Base-by-base conservation (phyloP, 805 yeast genomes). In the Candida orba region DNA sequence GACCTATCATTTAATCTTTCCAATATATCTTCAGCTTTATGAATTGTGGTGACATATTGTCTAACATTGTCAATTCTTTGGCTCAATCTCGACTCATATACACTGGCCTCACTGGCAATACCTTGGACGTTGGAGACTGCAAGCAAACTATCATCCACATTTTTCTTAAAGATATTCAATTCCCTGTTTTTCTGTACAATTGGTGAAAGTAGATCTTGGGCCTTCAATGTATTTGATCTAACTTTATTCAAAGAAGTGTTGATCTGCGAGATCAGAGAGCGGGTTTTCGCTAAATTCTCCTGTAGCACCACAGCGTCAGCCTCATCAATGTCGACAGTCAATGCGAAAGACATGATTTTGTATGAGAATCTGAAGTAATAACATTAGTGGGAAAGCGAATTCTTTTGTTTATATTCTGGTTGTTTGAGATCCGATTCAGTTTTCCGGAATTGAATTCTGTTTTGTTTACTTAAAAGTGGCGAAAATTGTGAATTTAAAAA, bases 251-350 rank as follows among this genome's bases (percentile, higher is more conserved):
- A 67, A 3, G 87, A 78, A 24, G 64, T 63, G 10, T 76, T 67
- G 43, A 89, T 79, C 36, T 73, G 63, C 2, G 62, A 56, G 9
- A 88, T 75, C 34, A 87, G 63, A 17, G 68, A 69, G 34, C 75
- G 73, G 4, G 87, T 76, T 42, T 78, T 73, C 39, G 70, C 62
- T 30, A 90, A 68, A 42, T 84, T 81, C 55, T 84, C 93, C 41
- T 86, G 84, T 29, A 89, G 71, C 5, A 89, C 89, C 2, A 87
- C 81, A 30, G 87, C 80, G 52, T 88, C 96, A 3, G 90, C 89
- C 58, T 83, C 91, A 54, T 84, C 90, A 3, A 79, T 67, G 54
- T 83, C 90, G 24, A 78, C 54, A 0, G 52, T 20, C 2, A 57
- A 27, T 0, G 43, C 40, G 14, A 32, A 27, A 14, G 41, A 38